A percentile compares a stretch with the other conserved stretches of the same genome.
Conservation (phyloP, 495 filamentous ascomycete species). For the Neurospora sp. region DNA sequence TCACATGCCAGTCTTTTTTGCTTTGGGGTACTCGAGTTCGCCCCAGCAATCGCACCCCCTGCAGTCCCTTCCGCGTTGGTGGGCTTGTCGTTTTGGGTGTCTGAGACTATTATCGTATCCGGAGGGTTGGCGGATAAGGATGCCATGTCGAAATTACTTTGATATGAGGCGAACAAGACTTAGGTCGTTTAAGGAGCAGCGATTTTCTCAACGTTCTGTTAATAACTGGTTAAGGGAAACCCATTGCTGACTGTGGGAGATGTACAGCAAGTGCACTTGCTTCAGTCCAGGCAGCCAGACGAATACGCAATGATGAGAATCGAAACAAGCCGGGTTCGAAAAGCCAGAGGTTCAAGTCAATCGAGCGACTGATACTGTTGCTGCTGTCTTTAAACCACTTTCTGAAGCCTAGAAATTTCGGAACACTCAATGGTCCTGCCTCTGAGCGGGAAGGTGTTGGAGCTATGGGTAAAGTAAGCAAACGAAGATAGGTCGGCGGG, state of each 20-base stretch:
- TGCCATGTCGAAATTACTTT: conserved; percentile 24
- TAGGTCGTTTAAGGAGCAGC: background rate
- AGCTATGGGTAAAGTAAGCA: background rate
- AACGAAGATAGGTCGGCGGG: background rate
- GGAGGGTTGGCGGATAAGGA: conserved; percentile 27
- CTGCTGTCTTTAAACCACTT: background rate
- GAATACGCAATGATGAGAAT: background rate
- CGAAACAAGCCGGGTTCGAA: background rate
- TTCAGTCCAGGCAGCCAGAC: background rate
- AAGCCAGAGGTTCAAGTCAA: background rate
- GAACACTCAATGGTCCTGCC: background rate
- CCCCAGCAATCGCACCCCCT: conserved; percentile 30
- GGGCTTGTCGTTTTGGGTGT: conserved; percentile 20
- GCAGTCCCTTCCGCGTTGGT: conserved; percentile 20
- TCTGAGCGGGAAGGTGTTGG: background rate
- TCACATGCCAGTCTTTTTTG: conserved; percentile 95
- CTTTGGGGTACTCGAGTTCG: conserved; percentile 59
- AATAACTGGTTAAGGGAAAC: background rate
- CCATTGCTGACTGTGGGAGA: background rate
- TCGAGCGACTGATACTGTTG: background rate
- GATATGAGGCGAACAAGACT: background rate
- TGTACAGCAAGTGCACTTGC: background rate
- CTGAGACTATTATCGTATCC: conserved; percentile 29
- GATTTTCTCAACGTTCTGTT: background rate
- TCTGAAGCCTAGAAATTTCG: background rate